phyloP scores from a whole-genome alignment of 1,284 basidiomycete species.

The Ceratorhiza oryzae-sativae region DNA sequence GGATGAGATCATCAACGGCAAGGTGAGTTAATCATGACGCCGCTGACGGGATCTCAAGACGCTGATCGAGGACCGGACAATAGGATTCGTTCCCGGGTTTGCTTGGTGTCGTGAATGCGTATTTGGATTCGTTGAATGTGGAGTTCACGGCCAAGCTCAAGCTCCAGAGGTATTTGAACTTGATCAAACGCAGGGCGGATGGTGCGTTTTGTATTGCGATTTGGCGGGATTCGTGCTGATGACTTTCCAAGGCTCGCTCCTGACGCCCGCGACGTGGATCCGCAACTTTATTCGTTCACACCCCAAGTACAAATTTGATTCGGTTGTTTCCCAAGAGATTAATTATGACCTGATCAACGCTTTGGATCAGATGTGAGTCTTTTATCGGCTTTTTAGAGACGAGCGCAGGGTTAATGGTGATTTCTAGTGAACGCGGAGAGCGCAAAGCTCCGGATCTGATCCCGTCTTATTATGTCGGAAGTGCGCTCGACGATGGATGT shows the following conservation, averaged over 20 bases:
- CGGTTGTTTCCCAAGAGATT: slow-evolving; percentile 87
- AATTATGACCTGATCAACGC: slow-evolving; percentile 93
- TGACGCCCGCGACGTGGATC: slow-evolving; percentile 93
- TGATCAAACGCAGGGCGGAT: slow-evolving; percentile 79
- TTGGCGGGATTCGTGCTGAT: not conserved
- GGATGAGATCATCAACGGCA: slow-evolving; percentile 93
- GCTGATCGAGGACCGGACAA: slow-evolving; percentile 44
- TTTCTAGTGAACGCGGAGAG: slow-evolving; percentile 41
- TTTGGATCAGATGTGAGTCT: slow-evolving; percentile 87
- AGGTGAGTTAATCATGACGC: slow-evolving; percentile 62
- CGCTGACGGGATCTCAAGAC: not conserved
- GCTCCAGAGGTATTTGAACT: slow-evolving; percentile 80
- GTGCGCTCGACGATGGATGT: slow-evolving; percentile 38
- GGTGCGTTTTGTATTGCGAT: slow-evolving; percentile 57
- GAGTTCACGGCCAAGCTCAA: slow-evolving; percentile 67
- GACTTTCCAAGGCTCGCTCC: slow-evolving; percentile 66
- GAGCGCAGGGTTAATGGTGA: not conserved
- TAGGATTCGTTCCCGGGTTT: slow-evolving; percentile 82
- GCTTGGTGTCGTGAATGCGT: slow-evolving; percentile 82
- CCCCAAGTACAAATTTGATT: slow-evolving; percentile 90
- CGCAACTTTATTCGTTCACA: slow-evolving; percentile 89
- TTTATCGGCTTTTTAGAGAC: not conserved
- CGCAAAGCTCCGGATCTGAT: slow-evolving; percentile 39
- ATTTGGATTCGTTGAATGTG: slow-evolving; percentile 88
- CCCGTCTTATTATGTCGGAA: slow-evolving; percentile 42